Evolutionary conservation across 2,329 filamentous ascomycete genomes (phyloP).

Genomic region (Pseudocercospora macadamiae): DNA sequence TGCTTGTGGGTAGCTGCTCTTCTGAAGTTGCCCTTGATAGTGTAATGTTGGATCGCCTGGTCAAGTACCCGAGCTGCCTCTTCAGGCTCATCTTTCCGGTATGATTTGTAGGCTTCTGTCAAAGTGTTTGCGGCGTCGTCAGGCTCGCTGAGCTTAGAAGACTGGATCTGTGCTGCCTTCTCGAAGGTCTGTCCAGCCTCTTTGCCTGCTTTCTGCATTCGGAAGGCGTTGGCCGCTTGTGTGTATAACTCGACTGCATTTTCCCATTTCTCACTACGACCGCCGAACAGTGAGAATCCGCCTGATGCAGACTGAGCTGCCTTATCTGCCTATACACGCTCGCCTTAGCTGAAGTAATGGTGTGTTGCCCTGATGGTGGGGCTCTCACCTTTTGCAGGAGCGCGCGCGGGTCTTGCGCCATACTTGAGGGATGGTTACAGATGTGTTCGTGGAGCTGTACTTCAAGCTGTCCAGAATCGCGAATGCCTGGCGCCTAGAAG

Average conservation of each 20-base stretch:
- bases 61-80: slow-evolving; percentile 81
- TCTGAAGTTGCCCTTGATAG: slow-evolving; percentile 84
- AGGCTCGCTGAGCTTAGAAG: slow-evolving; percentile 79
- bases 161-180: slow-evolving; percentile 78
- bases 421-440: slow-evolving; percentile 38
- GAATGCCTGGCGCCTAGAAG: slow-evolving; percentile 2
- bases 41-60: slow-evolving; percentile 82
- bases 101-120: slow-evolving; percentile 92
- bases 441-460: background rate
- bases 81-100: slow-evolving; percentile 80
- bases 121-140: slow-evolving; percentile 89
- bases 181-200: slow-evolving; percentile 89
- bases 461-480: no score
- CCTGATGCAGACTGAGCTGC: slow-evolving; percentile 70
- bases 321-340: slow-evolving; percentile 76
- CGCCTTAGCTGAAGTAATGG: slow-evolving; percentile 4
- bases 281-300: slow-evolving; percentile 89
- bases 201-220: slow-evolving; percentile 80
- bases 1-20: slow-evolving; percentile 90
- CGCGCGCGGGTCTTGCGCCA: slow-evolving; percentile 77
- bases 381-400: slow-evolving; percentile 72
- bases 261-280: slow-evolving; percentile 84
- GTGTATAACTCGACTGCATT: slow-evolving; percentile 84
- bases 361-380: slow-evolving; percentile 9
- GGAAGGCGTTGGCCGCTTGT: slow-evolving; percentile 88